phyloP scores from a whole-genome alignment of 2,329 filamentous ascomycete genomes.

The Colletotrichum trifolii region DNA sequence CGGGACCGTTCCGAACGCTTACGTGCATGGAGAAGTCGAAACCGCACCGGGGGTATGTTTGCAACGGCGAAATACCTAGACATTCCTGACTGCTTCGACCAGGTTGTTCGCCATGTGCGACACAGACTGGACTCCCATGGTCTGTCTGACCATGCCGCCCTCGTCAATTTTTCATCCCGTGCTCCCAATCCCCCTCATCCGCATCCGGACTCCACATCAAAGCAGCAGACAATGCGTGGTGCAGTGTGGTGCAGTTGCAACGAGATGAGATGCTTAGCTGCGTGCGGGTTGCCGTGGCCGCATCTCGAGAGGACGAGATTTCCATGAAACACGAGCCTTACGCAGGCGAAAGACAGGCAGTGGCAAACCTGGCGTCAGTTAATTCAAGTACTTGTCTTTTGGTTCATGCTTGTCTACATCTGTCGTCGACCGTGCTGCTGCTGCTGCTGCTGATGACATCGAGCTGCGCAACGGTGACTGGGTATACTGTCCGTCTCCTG shows the following conservation, averaged over 20 bases:
- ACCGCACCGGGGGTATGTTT: constrained; percentile 25
- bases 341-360: constrained; percentile 24
- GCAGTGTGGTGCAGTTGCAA: not conserved
- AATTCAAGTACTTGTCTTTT: constrained; percentile 6
- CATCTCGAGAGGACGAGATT: constrained; percentile 24
- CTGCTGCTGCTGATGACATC: not conserved
- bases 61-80: constrained; percentile 28
- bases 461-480: constrained; percentile 20
- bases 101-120: constrained; percentile 15
- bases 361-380: constrained; percentile 26
- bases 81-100: constrained; percentile 17
- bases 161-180: not conserved
- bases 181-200: constrained; percentile 7
- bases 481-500: constrained; percentile 26
- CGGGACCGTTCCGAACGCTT: constrained; percentile 30
- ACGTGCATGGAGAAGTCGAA: constrained; percentile 25
- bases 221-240: not conserved
- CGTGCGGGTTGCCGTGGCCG: constrained; percentile 24
- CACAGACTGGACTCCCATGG: not conserved
- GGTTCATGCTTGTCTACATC: constrained; percentile 21
- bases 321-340: constrained; percentile 36
- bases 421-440: constrained; percentile 24
- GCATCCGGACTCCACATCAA: constrained; percentile 22
- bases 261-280: constrained; percentile 7
- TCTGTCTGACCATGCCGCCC: not conserved